These are phyloP conservation scores for Penicillium capsulatum DNA, from an alignment of 2,329 filamentous ascomycete genomes.

Conservation along the genomic window DNA sequence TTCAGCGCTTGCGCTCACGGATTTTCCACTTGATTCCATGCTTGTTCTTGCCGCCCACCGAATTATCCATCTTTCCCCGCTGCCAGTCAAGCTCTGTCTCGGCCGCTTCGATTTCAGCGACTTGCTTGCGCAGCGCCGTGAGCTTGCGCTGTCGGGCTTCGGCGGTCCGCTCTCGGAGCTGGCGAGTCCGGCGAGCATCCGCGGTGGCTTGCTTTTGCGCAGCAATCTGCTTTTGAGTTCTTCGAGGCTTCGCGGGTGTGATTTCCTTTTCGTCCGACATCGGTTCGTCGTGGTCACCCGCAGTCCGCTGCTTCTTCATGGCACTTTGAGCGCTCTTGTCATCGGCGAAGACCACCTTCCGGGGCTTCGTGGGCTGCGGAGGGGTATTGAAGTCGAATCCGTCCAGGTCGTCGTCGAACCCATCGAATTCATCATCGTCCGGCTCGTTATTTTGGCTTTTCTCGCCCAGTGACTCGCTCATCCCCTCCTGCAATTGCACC, in stretches of 20 bases:
- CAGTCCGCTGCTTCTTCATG: constrained; percentile 22
- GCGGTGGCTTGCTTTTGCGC: constrained; percentile 39
- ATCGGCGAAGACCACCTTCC: constrained; percentile 41
- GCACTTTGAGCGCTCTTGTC: constrained; percentile 34
- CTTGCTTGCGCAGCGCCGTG: constrained; percentile 51
- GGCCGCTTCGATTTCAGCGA: constrained; percentile 53
- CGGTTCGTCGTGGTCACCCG: constrained; percentile 19
- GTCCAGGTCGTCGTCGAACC: constrained; percentile 22
- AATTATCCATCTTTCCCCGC: constrained; percentile 58
- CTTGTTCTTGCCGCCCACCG: constrained; percentile 59
- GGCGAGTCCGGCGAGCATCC: constrained; percentile 40
- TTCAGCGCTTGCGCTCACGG: constrained; percentile 56
- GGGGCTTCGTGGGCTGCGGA: constrained; percentile 21
- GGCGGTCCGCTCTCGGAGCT: constrained; percentile 47
- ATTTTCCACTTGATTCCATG: constrained; percentile 62
- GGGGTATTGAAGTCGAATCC: constrained; percentile 22
- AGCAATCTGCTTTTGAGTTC: constrained; percentile 43
- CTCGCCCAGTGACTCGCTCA: constrained; percentile 30
- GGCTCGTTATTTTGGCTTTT: constrained; percentile 21
- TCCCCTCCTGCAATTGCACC: constrained; percentile 39
- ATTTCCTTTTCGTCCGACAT: constrained; percentile 26
- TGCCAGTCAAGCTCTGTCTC: constrained; percentile 57
- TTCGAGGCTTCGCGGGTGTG: constrained; percentile 23
- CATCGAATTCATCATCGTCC: constrained; percentile 20
- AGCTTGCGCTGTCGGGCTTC: constrained; percentile 50